Conservation (phyloP, 306 rosid species). For the Coriaria nepalensis region DNA sequence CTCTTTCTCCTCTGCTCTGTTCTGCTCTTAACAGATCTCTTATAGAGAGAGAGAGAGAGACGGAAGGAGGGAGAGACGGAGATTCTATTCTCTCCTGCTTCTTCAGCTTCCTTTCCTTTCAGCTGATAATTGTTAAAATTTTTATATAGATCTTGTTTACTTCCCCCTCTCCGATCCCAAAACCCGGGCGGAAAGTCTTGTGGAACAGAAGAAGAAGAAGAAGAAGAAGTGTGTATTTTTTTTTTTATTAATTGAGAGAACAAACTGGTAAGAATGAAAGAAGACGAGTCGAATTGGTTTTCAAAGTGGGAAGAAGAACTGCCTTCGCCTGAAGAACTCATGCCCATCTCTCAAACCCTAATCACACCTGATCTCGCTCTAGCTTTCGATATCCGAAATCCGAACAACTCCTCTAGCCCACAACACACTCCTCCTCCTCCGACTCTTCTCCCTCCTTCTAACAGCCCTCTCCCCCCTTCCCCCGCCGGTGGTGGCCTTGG, state of each 20-base stretch:
- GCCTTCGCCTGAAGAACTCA: slow-evolving; percentile 66
- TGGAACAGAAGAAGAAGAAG: too few relatives aligned
- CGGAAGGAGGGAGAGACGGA: background rate
- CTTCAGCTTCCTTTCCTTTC: too few relatives aligned
- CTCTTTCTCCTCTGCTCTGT: background rate
- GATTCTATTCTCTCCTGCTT: too few relatives aligned
- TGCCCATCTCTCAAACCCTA: slow-evolving; percentile 93
- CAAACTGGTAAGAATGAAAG: slow-evolving; percentile 40
- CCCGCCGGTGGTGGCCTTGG: slow-evolving; percentile 5
- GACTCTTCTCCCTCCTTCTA: slow-evolving; percentile 17
- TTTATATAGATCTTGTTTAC: too few relatives aligned
- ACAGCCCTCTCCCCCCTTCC: slow-evolving; percentile 30
- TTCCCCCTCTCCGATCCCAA: background rate
- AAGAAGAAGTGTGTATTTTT: too few relatives aligned
- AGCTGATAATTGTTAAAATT: too few relatives aligned
- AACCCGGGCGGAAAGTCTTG: too few relatives aligned
- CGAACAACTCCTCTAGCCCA: slow-evolving; percentile 18
- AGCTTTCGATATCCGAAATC: slow-evolving; percentile 69
- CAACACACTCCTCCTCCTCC: slow-evolving; percentile 15
- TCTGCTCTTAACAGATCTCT: background rate
- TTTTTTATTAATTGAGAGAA: too few relatives aligned
- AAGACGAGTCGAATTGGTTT: slow-evolving; percentile 87
- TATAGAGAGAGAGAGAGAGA: background rate
- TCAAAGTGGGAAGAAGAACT: slow-evolving; percentile 81
- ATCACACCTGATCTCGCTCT: slow-evolving; percentile 90